Conservation (phyloP, 371 early-diverging fungal genomes). For the Mortierella sp. region DNA sequence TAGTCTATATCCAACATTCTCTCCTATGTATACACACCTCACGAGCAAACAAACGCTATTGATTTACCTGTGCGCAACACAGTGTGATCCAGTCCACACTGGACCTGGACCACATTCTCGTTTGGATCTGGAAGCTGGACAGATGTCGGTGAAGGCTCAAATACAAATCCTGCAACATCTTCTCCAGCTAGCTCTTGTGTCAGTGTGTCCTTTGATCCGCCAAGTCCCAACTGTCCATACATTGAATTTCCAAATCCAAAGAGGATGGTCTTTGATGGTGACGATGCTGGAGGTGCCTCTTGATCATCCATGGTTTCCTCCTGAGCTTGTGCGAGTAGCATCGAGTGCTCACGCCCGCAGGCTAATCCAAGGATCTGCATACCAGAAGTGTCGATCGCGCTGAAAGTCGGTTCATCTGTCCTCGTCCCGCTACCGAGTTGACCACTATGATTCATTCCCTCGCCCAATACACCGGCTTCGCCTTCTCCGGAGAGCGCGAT, state of each 20-base stretch:
- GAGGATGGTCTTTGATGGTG: conserved; percentile 23
- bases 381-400: conserved; percentile 35
- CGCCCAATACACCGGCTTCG: conserved; percentile 33
- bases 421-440: conserved; percentile 39
- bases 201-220: conserved; percentile 42
- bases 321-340: conserved; percentile 52
- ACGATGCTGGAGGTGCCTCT: neutral
- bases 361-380: conserved; percentile 46
- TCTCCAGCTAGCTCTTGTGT: conserved; percentile 20
- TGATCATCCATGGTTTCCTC: neutral
- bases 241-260: conserved; percentile 56
- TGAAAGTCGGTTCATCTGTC: conserved; percentile 13
- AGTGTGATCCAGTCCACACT: conserved; percentile 83
- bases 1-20: neutral
- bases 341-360: conserved; percentile 73
- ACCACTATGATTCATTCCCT: conserved; percentile 52
- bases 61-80: conserved; percentile 67
- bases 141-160: conserved; percentile 36
- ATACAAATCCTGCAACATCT: conserved; percentile 28
- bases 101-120: conserved; percentile 63
- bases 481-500: conserved; percentile 38
- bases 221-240: conserved; percentile 57
- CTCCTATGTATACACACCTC: neutral
- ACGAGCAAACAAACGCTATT: no score
- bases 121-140: conserved; percentile 30